phyloP scores from a whole-genome alignment of 1,284 basidiomycete genomes.

The Golubevia pallescens region DNA sequence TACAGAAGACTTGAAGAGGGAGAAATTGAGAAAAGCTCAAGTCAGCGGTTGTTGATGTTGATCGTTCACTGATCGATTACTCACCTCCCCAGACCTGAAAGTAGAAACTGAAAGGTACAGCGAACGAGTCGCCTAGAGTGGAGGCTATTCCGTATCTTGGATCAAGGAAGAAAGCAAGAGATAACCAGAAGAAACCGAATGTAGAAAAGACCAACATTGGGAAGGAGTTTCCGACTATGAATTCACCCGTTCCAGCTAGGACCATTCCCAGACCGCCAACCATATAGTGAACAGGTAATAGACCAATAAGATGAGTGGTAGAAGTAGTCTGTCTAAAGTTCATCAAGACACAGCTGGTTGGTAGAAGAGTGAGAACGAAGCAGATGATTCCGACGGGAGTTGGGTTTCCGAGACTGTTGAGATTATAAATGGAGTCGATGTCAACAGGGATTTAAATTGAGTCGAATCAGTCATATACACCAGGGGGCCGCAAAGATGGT shows the following conservation, averaged over 20 bases:
- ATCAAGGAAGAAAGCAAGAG: conserved; percentile 24
- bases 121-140: too few relatives aligned
- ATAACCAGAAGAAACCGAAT: conserved; percentile 38
- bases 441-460: too few relatives aligned
- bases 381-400: conserved; percentile 39
- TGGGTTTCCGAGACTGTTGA: conserved; percentile 41
- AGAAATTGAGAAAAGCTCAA: conserved; percentile 5
- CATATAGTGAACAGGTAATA: conserved; percentile 28
- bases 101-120: conserved; percentile 19
- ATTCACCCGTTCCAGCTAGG: conserved; percentile 17
- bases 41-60: too few relatives aligned
- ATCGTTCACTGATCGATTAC: too few relatives aligned
- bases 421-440: too few relatives aligned
- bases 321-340: conserved; percentile 31
- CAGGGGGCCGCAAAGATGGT: too few relatives aligned
- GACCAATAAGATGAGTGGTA: conserved; percentile 17
- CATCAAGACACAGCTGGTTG: conserved; percentile 36
- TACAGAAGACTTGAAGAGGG: too few relatives aligned
- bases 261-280: conserved; percentile 24
- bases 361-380: conserved; percentile 31
- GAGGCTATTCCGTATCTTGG: conserved; percentile 11
- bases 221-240: conserved; percentile 35
- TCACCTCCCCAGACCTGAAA: conserved; percentile 24
- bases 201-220: conserved; percentile 34
- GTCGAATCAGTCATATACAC: too few relatives aligned